Percentiles rank a stretch among this genome's conserved stretches.
Evolutionary conservation across 257 asterid species (phyloP).

Genomic region (Rauvolfia tetraphylla): DNA sequence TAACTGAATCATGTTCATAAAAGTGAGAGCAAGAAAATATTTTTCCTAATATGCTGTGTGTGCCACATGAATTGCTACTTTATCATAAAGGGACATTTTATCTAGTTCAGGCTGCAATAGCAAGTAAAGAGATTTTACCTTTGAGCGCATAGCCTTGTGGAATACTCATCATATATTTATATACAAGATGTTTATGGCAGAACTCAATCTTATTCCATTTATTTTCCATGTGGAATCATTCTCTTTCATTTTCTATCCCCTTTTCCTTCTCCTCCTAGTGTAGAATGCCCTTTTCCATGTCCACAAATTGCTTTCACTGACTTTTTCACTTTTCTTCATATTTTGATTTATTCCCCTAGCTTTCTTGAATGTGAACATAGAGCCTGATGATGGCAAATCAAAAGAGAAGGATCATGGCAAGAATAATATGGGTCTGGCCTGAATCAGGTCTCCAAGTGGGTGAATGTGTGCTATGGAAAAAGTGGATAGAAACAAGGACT

Average conservation of each 20-base stretch:
- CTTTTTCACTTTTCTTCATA: background rate
- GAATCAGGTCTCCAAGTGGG: background rate
- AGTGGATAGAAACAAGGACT: background rate
- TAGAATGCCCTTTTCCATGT: too few species aligned
- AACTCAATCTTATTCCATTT: background rate
- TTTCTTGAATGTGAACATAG: background rate
- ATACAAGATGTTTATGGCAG: background rate
- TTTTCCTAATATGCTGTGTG: background rate
- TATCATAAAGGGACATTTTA: background rate
- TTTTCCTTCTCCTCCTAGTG: background rate
- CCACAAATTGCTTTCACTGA: background rate
- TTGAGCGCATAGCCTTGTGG: background rate
- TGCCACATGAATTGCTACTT: background rate
- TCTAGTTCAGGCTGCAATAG: background rate
- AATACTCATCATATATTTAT: too few species aligned
- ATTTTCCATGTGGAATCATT: background rate
- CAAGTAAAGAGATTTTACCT: constrained; percentile 3
- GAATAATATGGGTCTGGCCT: background rate
- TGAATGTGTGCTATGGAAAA: background rate
- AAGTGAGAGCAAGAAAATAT: background rate
- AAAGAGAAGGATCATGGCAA: background rate
- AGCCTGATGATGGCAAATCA: background rate
- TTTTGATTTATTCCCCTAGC: background rate
- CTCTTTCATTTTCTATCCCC: background rate
- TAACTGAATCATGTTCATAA: background rate